These are phyloP conservation scores for Diversispora epigaea DNA, from an alignment of 192 early-diverging fungal species.

Conservation along the genomic window DNA sequence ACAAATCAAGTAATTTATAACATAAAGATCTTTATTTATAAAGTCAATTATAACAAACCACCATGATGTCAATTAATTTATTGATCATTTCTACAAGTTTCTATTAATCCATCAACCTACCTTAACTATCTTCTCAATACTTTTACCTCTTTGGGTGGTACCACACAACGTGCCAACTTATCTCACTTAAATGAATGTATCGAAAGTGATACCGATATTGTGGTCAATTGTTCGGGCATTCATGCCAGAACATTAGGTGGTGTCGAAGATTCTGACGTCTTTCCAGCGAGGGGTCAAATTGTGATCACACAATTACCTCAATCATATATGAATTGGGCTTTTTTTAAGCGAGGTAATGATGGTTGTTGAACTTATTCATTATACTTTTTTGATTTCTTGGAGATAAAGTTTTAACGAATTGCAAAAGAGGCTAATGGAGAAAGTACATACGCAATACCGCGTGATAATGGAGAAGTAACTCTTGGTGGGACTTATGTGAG, in stretches of 20 bases:
- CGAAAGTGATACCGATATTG: conserved; percentile 47
- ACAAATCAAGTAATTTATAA: conserved; percentile 54
- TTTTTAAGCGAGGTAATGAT: conserved; percentile 42
- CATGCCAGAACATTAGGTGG: conserved; percentile 67
- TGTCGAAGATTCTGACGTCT: conserved; percentile 69
- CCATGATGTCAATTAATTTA: conserved; percentile 5
- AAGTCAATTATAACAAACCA: conserved; percentile 10
- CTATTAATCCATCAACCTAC: conserved; percentile 68
- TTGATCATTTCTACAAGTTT: conserved; percentile 40
- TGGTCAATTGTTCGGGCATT: conserved; percentile 81
- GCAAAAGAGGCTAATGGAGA: conserved; percentile 30
- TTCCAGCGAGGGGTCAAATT: conserved; percentile 79
- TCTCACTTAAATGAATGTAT: conserved; percentile 53
- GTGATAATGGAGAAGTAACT: conserved; percentile 71
- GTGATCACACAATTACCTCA: conserved; percentile 66
- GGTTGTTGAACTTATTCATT: conserved; percentile 9
- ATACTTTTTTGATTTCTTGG: not conserved
- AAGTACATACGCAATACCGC: conserved; percentile 73
- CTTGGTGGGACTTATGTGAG: conserved; percentile 62
- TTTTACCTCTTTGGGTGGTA: conserved; percentile 55
- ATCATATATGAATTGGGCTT: conserved; percentile 58
- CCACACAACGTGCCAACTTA: conserved; percentile 39
- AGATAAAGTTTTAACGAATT: not conserved
- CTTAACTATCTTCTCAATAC: conserved; percentile 54
- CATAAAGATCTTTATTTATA: not conserved